Base-by-base conservation (phyloP, 768 basidiomycete species). In the Lactarius hengduanensis region DNA sequence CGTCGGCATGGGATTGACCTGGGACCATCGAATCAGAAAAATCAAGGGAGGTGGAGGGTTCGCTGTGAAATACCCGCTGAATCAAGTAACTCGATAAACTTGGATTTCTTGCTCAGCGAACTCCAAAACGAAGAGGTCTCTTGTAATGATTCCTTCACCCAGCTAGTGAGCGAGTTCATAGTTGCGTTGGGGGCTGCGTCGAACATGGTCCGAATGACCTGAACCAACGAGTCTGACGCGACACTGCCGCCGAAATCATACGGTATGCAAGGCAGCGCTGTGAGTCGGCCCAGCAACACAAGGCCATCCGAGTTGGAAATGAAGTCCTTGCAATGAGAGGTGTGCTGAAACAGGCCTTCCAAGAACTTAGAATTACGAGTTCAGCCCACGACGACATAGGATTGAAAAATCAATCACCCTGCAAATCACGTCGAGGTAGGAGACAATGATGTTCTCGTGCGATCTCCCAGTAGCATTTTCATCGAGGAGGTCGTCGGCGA, bases 271-370 rank as follows among this genome's bases (percentile, higher is more conserved):
- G 95, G 91, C 36, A 96, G 80, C 22, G 86, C 84, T 38, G 95
- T 88, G 50, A 98, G 80, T 70, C 84, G 83, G 69, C 93, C 87
- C 63, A 98, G 79, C 70, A 83, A 80, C 69, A 87, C 79, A 47
- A 98, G 81, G 57, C 92, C 86, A 72, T 95, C 85, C 5, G 88
- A 81, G 67, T 83, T 81, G 57, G 83, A 78, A 66, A 97, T 86
- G 75, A 98, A 98, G 71, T 98, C 96, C 70, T 87, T 87, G 80
- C 92, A 92, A 75, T 98, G 92, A 28, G 87, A 86, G 1, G 87
- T 82, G 73, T 96, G 95, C 72, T 96, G 94, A 79, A 98, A 96
- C 50, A 98, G 82, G 7, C 97, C 96, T 75, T 96, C 94, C 62
- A 96, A 82, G 76, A 97, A 96, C 93, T 96, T 71, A 13, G 40